phyloP scores from a whole-genome alignment of 176 grass and related monocot genomes.

The Hordeum vulgare region MorexV3_pseudomolecules_assembly NC_058520.1:482966918-482967417 shows the following conservation, averaged over 20 bases:
- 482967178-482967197: neutral
- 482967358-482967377: neutral
- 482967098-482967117: neutral
- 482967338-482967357: too few species aligned
- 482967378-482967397: neutral
- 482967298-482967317: neutral
- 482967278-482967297: neutral
- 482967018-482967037: neutral
- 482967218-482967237: neutral
- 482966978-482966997: neutral
- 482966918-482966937: neutral
- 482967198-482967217: neutral
- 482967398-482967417: neutral
- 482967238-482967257: neutral
- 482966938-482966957: neutral
- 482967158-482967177: neutral
- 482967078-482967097: neutral
- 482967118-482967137: neutral
- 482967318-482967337: too few species aligned
- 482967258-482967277: neutral
- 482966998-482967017: neutral
- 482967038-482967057: neutral
- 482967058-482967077: neutral
- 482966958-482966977: neutral
- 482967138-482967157: neutral